Conservation (phyloP, 495 filamentous ascomycete species). For the Xylaria scruposa region DNA sequence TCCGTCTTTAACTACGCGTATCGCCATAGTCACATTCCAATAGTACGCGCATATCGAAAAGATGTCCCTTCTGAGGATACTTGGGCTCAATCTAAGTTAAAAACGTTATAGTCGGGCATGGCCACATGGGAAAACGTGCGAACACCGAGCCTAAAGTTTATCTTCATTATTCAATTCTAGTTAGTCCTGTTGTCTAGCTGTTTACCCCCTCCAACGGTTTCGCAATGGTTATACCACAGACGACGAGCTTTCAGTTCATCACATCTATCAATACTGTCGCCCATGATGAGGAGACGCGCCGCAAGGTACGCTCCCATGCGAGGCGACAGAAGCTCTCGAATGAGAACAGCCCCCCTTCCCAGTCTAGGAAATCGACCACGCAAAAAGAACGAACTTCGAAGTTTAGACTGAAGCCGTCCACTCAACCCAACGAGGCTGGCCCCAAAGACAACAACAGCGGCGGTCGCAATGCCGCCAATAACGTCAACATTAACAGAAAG, state of each 20-base stretch:
- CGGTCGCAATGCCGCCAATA: conserved; percentile 13
- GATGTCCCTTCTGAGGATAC: not conserved
- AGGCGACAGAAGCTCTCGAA: conserved; percentile 40
- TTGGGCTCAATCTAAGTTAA: conserved; percentile 9
- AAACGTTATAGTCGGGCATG: conserved; percentile 10
- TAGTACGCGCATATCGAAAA: conserved; percentile 14
- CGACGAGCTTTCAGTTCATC: conserved; percentile 41
- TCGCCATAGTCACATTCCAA: not conserved
- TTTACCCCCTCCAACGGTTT: not conserved
- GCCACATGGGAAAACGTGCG: conserved; percentile 1
- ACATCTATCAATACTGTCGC: conserved; percentile 43
- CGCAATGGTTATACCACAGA: conserved; percentile 26
- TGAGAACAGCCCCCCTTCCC: conserved; percentile 30
- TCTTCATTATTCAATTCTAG: not conserved
- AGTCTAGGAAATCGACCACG: conserved; percentile 34
- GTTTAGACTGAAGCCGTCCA: conserved; percentile 37
- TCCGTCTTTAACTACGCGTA: conserved; percentile 21
- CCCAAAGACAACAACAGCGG: not conserved
- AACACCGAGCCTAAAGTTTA: not conserved
- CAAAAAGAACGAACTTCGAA: conserved; percentile 42
- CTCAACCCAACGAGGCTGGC: not conserved
- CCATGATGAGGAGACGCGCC: conserved; percentile 43
- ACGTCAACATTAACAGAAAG: not conserved
- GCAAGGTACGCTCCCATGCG: conserved; percentile 41
- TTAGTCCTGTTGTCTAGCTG: not conserved